Conservation (phyloP, 75 land plant genomes). For the Selaginella tamariscina region DNA sequence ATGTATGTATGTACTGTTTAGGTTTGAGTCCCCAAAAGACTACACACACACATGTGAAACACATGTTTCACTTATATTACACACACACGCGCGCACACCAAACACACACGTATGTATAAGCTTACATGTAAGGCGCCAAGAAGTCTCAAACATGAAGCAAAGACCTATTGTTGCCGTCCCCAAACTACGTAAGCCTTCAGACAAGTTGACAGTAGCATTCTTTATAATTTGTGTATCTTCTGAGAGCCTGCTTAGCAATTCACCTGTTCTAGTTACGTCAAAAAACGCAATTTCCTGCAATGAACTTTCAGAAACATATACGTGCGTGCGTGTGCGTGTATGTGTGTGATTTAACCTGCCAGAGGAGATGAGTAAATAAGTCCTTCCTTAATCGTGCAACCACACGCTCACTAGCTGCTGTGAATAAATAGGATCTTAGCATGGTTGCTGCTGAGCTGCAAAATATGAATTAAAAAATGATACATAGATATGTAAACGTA, state of each 20-base stretch:
- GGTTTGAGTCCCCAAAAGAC: no score
- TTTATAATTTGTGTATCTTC: slow-evolving; percentile 97
- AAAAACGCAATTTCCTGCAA: slow-evolving; percentile 88
- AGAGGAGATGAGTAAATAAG: slow-evolving; percentile 64
- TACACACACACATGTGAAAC: no score
- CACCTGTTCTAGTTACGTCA: slow-evolving; percentile 96
- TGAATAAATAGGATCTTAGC: slow-evolving; percentile 76
- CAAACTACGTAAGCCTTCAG: slow-evolving; percentile 73
- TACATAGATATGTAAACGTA: slow-evolving; percentile 6
- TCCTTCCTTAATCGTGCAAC: slow-evolving; percentile 75
- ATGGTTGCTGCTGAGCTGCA: slow-evolving; percentile 64
- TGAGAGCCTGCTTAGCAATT: slow-evolving; percentile 86
- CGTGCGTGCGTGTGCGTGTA: no score
- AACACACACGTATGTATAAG: no score
- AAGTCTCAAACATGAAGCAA: slow-evolving; percentile 82
- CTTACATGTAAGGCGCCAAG: slow-evolving; percentile 87
- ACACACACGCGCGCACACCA: background rate
- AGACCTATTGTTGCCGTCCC: slow-evolving; percentile 73
- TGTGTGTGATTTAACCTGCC: slow-evolving; percentile 71
- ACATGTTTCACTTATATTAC: no score
- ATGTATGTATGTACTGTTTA: no score
- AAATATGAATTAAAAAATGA: background rate
- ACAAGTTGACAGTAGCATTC: slow-evolving; percentile 93
- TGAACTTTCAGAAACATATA: background rate
- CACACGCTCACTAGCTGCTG: slow-evolving; percentile 92